A percentile compares a stretch with the other conserved stretches of the same genome.
Conservation (phyloP, 225 moss, liverwort and hornwort genomes). For the Physcomitrellopsis africana region DNA sequence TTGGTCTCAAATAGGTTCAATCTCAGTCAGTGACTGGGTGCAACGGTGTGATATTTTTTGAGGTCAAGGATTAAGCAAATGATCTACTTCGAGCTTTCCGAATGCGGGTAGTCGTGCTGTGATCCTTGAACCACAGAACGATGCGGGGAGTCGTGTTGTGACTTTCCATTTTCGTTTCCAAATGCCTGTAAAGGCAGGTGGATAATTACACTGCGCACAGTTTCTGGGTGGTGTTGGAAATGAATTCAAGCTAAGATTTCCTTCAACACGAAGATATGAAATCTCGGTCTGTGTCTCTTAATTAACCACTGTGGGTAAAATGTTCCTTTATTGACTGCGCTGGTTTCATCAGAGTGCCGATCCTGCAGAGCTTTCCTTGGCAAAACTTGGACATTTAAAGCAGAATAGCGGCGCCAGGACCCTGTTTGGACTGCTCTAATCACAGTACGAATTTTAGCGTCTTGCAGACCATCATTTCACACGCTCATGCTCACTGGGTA, state of each 20-base stretch:
- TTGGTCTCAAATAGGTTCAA: not conserved
- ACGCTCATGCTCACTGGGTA: not conserved
- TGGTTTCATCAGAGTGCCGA: not conserved
- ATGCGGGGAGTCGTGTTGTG: conserved; percentile 10
- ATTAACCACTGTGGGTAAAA: conserved; percentile 1
- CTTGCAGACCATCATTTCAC: conserved; percentile 20
- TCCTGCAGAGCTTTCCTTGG: not conserved
- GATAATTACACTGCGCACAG: not conserved
- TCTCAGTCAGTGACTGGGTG: not conserved
- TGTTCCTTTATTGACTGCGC: not conserved
- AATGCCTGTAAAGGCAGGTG: conserved; percentile 8
- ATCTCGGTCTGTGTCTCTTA: not conserved
- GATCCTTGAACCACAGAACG: not conserved
- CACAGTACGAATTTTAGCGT: not conserved
- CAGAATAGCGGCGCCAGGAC: too few species aligned
- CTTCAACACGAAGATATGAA: too few species aligned
- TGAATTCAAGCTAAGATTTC: too few species aligned
- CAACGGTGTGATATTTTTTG: not conserved
- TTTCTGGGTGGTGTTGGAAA: conserved; percentile 5
- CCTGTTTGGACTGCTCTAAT: not conserved
- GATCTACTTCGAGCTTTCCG: conserved; percentile 5
- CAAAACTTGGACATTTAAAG: not conserved
- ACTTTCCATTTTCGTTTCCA: conserved; percentile 8
- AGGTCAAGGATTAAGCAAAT: not conserved
- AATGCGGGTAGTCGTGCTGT: not conserved